phyloP scores from a whole-genome alignment of 2,329 filamentous ascomycete genomes.

The Fusarium sp. region DNA sequence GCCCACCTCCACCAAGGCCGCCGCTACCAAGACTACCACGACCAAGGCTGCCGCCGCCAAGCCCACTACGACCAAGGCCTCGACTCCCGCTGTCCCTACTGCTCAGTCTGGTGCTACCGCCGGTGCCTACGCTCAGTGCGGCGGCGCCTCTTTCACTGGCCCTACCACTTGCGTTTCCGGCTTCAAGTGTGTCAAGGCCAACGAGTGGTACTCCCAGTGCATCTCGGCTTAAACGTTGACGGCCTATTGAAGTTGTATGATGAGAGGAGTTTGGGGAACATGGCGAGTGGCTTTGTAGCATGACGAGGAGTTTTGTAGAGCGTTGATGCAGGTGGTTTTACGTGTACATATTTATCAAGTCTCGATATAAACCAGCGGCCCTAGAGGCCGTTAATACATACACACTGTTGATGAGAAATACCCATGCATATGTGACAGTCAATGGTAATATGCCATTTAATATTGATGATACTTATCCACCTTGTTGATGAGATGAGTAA shows the following conservation, averaged over 20 bases:
- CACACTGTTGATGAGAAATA: not conserved
- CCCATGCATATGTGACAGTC: not conserved
- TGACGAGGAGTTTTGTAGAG: not conserved
- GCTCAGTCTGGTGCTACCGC: not conserved
- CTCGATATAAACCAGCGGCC: not conserved
- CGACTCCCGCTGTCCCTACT: not conserved
- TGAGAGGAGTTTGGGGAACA: not conserved
- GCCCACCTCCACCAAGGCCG: not conserved
- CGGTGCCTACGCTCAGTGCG: constrained; percentile 35
- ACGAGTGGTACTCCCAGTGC: constrained; percentile 46
- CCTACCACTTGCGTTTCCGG: constrained; percentile 38
- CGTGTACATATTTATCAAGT: constrained; percentile 19
- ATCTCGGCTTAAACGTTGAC: constrained; percentile 1
- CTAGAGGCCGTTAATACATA: constrained; percentile 9
- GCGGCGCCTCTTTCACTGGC: constrained; percentile 39
- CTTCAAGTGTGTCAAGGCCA: constrained; percentile 35
- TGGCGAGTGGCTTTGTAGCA: not conserved
- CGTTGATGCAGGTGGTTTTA: not conserved
- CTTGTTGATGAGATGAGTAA: not conserved
- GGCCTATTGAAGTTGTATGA: not conserved
- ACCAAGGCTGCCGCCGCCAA: not conserved
- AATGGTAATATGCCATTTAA: not conserved
- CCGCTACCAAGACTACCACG: not conserved
- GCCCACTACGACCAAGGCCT: not conserved
- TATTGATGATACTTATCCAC: not conserved